phyloP scores from a whole-genome alignment of 805 yeast species.

The Kodamaea jinghongensis region DNA sequence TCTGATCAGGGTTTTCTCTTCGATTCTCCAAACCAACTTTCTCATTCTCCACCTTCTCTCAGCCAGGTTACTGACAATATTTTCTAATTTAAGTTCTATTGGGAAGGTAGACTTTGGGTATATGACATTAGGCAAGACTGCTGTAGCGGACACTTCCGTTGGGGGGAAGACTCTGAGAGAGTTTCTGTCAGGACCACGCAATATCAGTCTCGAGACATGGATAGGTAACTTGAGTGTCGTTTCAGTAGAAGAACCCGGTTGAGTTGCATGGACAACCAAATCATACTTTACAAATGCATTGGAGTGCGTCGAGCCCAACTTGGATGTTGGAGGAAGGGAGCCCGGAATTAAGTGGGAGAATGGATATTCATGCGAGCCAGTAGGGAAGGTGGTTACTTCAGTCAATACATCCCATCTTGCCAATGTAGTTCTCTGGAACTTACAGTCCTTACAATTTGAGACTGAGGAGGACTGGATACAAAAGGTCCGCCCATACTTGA shows the following conservation, averaged over 20 bases:
- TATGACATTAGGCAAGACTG: constrained; percentile 82
- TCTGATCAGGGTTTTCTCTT: constrained; percentile 70
- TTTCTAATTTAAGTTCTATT: constrained; percentile 77
- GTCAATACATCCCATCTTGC: constrained; percentile 87
- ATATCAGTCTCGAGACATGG: constrained; percentile 69
- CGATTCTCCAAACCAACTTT: constrained; percentile 83
- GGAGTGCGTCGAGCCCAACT: constrained; percentile 54
- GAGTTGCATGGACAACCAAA: constrained; percentile 57
- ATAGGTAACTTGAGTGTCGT: constrained; percentile 56
- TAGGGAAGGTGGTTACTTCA: constrained; percentile 52
- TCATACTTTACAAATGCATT: constrained; percentile 65
- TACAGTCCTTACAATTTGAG: constrained; percentile 58
- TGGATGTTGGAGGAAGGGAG: constrained; percentile 72
- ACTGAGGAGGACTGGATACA: constrained; percentile 48
- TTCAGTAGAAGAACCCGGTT: constrained; percentile 19
- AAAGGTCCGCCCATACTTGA: constrained; percentile 66
- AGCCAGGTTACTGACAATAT: constrained; percentile 49
- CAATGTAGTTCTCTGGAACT: constrained; percentile 52
- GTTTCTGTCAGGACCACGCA: constrained; percentile 80
- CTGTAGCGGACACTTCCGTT: constrained; percentile 82
- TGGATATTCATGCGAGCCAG: constrained; percentile 83
- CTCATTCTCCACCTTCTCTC: constrained; percentile 89
- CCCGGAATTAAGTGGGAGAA: constrained; percentile 90
- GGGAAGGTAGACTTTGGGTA: constrained; percentile 87
- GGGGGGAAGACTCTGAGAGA: constrained; percentile 94